phyloP scores from a whole-genome alignment of 2,329 filamentous ascomycete genomes.

The Myriangium duriaei region DNA sequence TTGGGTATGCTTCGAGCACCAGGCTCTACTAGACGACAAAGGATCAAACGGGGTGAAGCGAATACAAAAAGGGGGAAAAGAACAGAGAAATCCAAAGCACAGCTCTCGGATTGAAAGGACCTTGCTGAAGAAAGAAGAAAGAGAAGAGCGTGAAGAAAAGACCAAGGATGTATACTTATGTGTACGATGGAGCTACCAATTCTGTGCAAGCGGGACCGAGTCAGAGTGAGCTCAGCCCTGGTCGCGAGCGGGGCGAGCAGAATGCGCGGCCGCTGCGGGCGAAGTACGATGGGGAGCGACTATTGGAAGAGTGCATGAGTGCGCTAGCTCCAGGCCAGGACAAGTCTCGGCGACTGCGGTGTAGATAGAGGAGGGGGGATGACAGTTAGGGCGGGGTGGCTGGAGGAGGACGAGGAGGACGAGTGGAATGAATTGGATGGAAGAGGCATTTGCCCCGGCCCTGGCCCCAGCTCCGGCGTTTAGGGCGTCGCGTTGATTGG shows the following conservation, averaged over 20 bases:
- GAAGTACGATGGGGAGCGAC: too few species aligned
- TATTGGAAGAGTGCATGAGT: conserved; percentile 10
- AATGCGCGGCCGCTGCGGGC: too few species aligned
- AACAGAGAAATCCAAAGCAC: conserved; percentile 34
- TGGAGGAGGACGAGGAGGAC: conserved; percentile 3
- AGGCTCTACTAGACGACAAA: conserved; percentile 34
- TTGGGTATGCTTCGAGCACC: conserved; percentile 28
- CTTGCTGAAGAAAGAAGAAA: conserved; percentile 37
- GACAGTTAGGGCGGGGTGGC: conserved; percentile 3
- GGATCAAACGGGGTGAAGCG: conserved; percentile 11
- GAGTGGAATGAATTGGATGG: too few species aligned
- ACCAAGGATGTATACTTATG: conserved; percentile 13
- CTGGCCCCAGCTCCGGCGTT: too few species aligned
- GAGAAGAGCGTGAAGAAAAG: conserved; percentile 18
- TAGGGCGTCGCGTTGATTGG: too few species aligned
- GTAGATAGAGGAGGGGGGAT: conserved; percentile 4
- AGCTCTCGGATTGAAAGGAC: conserved; percentile 38
- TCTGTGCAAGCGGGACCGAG: too few species aligned
- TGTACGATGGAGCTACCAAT: too few species aligned
- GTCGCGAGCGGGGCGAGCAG: too few species aligned
- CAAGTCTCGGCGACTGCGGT: too few species aligned
- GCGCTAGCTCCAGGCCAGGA: too few species aligned
- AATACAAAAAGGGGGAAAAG: conserved; percentile 24
- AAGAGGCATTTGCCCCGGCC: too few species aligned
- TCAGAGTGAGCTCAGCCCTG: too few species aligned